Percentiles rank a stretch among this genome's conserved stretches.
These are phyloP conservation scores for Nicotiana sylvestris DNA, from an alignment of 257 asterid species.

Conservation along the genomic window DNA sequence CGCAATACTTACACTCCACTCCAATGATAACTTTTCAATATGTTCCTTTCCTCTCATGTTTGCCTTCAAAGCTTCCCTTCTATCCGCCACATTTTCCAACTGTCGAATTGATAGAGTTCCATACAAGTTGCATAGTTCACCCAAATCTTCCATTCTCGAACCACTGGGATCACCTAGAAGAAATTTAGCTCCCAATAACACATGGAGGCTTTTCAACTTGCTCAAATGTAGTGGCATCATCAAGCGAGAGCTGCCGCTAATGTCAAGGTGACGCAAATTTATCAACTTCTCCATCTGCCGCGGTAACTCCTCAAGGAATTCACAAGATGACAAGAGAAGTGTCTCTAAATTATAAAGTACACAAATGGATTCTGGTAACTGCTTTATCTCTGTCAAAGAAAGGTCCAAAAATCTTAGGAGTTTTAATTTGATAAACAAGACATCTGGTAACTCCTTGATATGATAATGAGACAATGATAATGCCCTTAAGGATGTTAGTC, in stretches of 20 bases:
- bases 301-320: neutral
- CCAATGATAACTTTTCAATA: neutral
- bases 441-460: neutral
- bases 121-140: neutral
- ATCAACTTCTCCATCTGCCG: neutral
- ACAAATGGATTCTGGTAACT: neutral
- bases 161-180: neutral
- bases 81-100: slow-evolving; percentile 4
- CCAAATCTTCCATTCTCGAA: neutral
- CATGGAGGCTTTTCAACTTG: neutral
- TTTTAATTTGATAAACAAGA: neutral
- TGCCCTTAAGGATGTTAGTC: neutral
- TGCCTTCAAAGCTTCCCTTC: neutral
- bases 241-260: rapidly evolving
- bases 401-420: slow-evolving; percentile 5
- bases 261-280: neutral
- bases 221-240: neutral
- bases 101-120: neutral
- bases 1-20: neutral
- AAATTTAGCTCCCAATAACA: neutral
- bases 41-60: neutral
- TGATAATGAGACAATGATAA: neutral
- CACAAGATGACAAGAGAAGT: neutral
- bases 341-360: neutral
- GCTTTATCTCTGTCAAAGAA: rapidly evolving